Evolutionary conservation across 2,329 filamentous ascomycete species (phyloP).

Genomic region (Botrytis cinerea): DNA sequence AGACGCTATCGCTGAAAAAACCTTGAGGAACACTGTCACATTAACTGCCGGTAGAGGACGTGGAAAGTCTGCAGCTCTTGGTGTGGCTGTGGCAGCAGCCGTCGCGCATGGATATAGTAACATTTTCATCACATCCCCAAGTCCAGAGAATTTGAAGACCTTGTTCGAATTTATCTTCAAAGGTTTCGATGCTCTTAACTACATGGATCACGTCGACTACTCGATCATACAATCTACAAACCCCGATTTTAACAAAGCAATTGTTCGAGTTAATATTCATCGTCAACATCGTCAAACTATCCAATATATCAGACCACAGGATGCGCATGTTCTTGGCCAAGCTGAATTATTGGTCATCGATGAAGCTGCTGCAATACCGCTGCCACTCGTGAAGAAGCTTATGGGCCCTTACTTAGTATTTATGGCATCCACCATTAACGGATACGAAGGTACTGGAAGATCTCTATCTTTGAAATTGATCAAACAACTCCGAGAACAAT

Average conservation of each 20-base stretch:
- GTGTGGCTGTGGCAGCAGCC: slow-evolving; percentile 90
- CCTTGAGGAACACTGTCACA: slow-evolving; percentile 87
- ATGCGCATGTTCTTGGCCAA: slow-evolving; percentile 91
- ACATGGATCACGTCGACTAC: slow-evolving; percentile 94
- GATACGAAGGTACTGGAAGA: slow-evolving; percentile 94
- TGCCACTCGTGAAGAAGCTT: slow-evolving; percentile 88
- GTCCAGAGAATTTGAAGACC: slow-evolving; percentile 97
- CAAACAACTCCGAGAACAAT: slow-evolving; percentile 93
- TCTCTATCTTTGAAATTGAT: slow-evolving; percentile 96
- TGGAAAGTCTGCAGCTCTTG: slow-evolving; percentile 94
- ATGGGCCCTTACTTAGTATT: slow-evolving; percentile 98
- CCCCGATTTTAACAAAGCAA: slow-evolving; percentile 98
- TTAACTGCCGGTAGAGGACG: slow-evolving; percentile 91
- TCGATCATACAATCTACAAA: slow-evolving; percentile 98
- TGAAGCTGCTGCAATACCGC: slow-evolving; percentile 92
- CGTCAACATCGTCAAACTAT: slow-evolving; percentile 95
- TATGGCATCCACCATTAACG: slow-evolving; percentile 99
- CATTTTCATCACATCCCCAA: slow-evolving; percentile 98
- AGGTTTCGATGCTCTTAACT: slow-evolving; percentile 91
- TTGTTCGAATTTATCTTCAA: slow-evolving; percentile 99
- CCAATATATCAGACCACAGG: slow-evolving; percentile 96
- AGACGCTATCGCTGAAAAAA: slow-evolving; percentile 95
- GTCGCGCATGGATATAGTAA: slow-evolving; percentile 97
- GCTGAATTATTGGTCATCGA: slow-evolving; percentile 96
- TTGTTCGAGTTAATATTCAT: slow-evolving; percentile 95